phyloP scores from a whole-genome alignment of 1,284 basidiomycete species.

The Chalciporus sp. region DNA sequence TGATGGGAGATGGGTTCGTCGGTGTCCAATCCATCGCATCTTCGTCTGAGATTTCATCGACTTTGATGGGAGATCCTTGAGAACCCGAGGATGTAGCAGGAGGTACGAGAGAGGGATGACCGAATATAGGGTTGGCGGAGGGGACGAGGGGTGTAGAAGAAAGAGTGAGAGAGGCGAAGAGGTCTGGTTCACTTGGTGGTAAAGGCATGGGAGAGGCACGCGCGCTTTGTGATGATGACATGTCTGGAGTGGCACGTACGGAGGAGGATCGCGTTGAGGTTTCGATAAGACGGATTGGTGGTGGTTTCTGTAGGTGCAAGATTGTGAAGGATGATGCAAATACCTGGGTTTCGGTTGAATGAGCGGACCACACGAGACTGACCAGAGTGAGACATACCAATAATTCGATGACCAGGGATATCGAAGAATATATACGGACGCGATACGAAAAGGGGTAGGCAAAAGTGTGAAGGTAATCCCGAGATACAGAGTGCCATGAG shows the following conservation, averaged over 20 bases:
- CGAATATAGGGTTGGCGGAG: conserved; percentile 59
- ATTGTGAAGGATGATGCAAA: conserved; percentile 50
- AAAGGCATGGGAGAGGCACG: conserved; percentile 28
- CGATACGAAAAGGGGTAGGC: conserved; percentile 37
- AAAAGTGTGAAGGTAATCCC: conserved; percentile 42
- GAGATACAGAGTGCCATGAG: conserved; percentile 42
- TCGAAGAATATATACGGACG: conserved; percentile 48
- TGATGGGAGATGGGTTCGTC: conserved; percentile 39
- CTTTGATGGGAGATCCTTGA: conserved; percentile 17
- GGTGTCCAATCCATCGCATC: conserved; percentile 76
- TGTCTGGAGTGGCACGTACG: conserved; percentile 38
- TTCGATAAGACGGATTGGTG: conserved; percentile 65
- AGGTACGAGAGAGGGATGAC: conserved; percentile 55
- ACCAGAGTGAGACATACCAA: conserved; percentile 42
- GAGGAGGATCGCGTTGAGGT: conserved; percentile 46
- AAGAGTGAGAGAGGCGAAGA: conserved; percentile 62
- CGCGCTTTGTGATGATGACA: conserved; percentile 15
- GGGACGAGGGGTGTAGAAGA: conserved; percentile 60
- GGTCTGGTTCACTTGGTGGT: conserved; percentile 52
- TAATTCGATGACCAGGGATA: conserved; percentile 51
- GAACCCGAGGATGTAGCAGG: conserved; percentile 26
- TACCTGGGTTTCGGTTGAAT: conserved; percentile 41
- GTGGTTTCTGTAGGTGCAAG: conserved; percentile 64
- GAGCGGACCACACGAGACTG: conserved; percentile 4
- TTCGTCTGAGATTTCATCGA: conserved; percentile 40